A percentile compares a stretch with the other conserved stretches of the same genome.
phyloP scores from a whole-genome alignment of 148 eudicot species.

The Spergularia bocconei region DNA sequence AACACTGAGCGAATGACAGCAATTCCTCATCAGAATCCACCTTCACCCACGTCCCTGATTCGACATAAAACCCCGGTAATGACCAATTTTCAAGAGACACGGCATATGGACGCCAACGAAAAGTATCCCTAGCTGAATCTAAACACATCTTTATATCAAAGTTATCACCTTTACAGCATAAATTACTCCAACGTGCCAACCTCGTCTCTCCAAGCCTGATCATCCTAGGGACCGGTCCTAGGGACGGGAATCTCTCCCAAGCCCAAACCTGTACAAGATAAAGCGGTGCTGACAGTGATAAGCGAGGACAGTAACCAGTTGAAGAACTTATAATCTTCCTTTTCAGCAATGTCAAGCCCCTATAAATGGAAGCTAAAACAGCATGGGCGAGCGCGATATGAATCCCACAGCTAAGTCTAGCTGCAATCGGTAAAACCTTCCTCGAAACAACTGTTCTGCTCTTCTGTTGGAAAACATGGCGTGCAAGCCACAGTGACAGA shows the following conservation, averaged over 20 bases:
- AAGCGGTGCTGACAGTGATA: slow-evolving; percentile 26
- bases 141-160: too few species aligned
- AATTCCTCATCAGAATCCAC: slow-evolving; percentile 9
- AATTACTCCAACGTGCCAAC: too few species aligned
- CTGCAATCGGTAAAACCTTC: slow-evolving; percentile 26
- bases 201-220: too few species aligned
- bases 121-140: too few species aligned
- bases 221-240: too few species aligned
- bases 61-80: slow-evolving; percentile 7
- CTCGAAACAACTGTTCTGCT: neutral
- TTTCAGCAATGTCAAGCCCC: slow-evolving; percentile 26
- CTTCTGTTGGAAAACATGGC: slow-evolving; percentile 19
- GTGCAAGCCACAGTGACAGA: slow-evolving; percentile 37
- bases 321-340: neutral
- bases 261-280: slow-evolving; percentile 50
- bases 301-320: neutral
- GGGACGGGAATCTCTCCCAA: too few species aligned
- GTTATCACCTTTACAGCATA: too few species aligned
- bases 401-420: slow-evolving; percentile 24
- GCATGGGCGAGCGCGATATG: slow-evolving; percentile 23
- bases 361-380: slow-evolving; percentile 36
- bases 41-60: slow-evolving; percentile 5
- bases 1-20: neutral
- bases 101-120: slow-evolving; percentile 17
- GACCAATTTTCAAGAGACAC: neutral